Evolutionary conservation across 805 yeast species (phyloP), one percentile per base, ranked within the genome.

Genomic region (Torulaspora maleeae): DNA sequence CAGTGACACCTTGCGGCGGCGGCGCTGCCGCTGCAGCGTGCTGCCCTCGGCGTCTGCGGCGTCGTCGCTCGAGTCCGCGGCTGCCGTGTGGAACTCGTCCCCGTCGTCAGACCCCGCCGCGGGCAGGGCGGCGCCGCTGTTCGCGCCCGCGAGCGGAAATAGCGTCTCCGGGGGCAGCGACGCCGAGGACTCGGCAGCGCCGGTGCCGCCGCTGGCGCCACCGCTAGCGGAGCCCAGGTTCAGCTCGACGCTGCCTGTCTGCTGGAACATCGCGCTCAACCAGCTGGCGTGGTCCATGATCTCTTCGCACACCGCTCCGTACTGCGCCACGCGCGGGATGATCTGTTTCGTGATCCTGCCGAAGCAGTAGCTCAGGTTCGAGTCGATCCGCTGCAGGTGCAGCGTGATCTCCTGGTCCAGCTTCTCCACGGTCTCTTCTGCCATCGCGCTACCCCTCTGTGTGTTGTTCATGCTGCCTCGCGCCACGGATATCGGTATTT

Each of bases 331-430:
- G 10, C 78, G 71, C 2, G 95, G 95, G 27, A 86, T 71, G 25
- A 88, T 73, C 34, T 75, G 74, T 49, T 83, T 83, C 38, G 80
- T 79, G 20, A 89, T 78, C 27, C 82, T 74, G 37, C 79, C 74
- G 60, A 84, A 86, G 16, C 90, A 79, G 36, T 75, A 71, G 10
- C 83, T 76, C 40, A 88, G 72, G 57, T 86, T 83, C 38, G 79
- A 75, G 66, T 88, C 95, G 19, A 89, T 85, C 38, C 81, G 82
- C 62, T 87, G 96, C 38, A 89, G 67, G 5, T 81, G 78, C 43
- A 83, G 63, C 0, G 95, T 86, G 34, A 86, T 84, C 58, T 82
- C 84, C 61, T 85, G 95, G 56, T 88, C 95, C 36, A 86, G 63
- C 54, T 78, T 72, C 56, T 87, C 95, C 57, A 82, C 64, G 16